Percentiles rank a stretch among this genome's conserved stretches.
These are phyloP conservation scores for Solanum chiquidenum DNA, from an alignment of 257 asterid species.

Conservation along the genomic window DNA sequence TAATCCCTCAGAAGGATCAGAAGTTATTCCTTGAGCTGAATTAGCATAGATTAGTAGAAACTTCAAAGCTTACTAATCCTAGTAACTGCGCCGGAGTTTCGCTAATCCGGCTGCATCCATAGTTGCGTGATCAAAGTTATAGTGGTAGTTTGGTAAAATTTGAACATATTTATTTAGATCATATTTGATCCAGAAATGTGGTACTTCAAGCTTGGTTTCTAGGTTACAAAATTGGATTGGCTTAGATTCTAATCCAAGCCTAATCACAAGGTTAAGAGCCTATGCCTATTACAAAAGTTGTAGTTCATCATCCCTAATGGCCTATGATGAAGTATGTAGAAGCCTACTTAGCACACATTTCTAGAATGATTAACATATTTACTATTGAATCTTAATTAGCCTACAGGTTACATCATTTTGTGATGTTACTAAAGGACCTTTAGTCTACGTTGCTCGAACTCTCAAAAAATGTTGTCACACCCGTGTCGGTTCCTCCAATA, in stretches of 20 bases:
- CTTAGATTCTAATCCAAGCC: not conserved
- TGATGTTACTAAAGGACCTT: not conserved
- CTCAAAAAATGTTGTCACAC: not conserved
- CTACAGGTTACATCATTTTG: not conserved
- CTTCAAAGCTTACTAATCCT: not conserved
- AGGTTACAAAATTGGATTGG: not conserved
- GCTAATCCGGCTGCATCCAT: not conserved
- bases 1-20: not conserved
- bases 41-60: not conserved
- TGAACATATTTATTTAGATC: not conserved
- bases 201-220: not conserved
- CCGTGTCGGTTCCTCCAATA: not conserved
- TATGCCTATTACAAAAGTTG: not conserved
- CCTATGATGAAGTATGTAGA: not conserved
- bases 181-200: not conserved
- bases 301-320: not conserved
- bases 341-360: not conserved
- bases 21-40: not conserved
- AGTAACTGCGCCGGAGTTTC: not conserved
- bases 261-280: not conserved
- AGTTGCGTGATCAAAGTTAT: not conserved
- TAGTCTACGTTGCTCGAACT: not conserved
- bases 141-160: not conserved
- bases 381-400: slow-evolving; percentile 8
- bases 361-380: not conserved